Evolutionary conservation across 768 basidiomycete species (phyloP), one percentile per base, ranked within the genome.

Genomic region (Mrakia hoshinonis): DNA sequence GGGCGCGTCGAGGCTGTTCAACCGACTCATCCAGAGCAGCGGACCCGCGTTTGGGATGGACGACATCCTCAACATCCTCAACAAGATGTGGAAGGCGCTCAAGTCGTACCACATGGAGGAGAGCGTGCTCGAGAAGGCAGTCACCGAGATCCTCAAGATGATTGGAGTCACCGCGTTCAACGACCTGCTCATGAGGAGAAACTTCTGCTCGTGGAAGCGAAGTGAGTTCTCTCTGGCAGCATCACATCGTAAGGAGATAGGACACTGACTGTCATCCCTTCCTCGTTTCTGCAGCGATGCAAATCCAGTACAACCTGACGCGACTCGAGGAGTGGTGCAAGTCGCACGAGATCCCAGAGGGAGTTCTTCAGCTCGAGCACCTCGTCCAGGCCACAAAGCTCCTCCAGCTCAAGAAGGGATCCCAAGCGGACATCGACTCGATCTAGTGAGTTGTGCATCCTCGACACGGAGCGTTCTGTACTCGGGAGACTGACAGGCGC

Each of bases 161-260:
- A 89, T 97, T 75, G 96, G 96, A 9, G 92, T 97, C 58, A 90
- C 91, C 75, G 93, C 92, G 77, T 99, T 99, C 81, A 99, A 99
- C 78, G 96, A 99, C 76, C 85, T 99, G 73, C 82, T 99, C 64
- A 99, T 99, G 96, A 85, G 96, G 77, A 85, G 96, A 65, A 99
- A 99, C 80, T 99, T 99, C 81, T 94, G 92, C 74, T 97, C 94
- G 9, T 99, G 96, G 96, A 99, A 99, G 81, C 87, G 96, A 84
- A 94, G 94, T 95, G 76, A 67, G 85, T 82, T 26, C 29, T 18
- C 43, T 13, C 24, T 22, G n/a, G 13, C 18, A 24, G 48, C 11
- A 34, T 9, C 18, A 26, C n/a, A 4, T 49, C 51, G 39, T 31
- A 39, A 48, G 48, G 54, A 18, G 15, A 38, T 20, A 10, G 13